phyloP scores from a whole-genome alignment of 805 yeast species.

The Zygoascus tannicola region DNA sequence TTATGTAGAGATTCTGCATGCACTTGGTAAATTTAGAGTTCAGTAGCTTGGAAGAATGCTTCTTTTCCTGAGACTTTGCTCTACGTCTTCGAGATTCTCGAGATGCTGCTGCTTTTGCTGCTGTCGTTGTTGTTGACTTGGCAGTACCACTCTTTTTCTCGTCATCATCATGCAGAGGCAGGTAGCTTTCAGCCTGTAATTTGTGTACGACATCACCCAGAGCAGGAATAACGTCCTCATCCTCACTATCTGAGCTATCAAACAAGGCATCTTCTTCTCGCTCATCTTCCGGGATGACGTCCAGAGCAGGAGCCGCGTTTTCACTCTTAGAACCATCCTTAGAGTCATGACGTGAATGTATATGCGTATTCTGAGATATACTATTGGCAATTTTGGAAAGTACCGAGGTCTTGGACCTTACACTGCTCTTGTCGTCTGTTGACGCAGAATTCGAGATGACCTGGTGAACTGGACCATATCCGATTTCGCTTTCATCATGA shows the following conservation, averaged over 20 bases:
- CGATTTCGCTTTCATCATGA: too few species aligned
- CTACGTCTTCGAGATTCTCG: conserved; percentile 9
- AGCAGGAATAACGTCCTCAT: conserved; percentile 14
- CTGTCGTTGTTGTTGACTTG: conserved; percentile 1
- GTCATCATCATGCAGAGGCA: neutral
- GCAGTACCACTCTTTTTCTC: conserved; percentile 4
- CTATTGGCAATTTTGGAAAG: neutral
- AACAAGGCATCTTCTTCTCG: conserved; percentile 5
- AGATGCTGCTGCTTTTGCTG: conserved; percentile 7
- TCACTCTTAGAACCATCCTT: neutral
- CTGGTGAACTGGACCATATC: too few species aligned
- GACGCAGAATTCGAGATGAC: too few species aligned
- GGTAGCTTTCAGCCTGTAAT: conserved; percentile 15
- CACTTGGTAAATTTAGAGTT: neutral
- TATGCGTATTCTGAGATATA: neutral
- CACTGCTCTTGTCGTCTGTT: neutral
- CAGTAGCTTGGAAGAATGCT: conserved; percentile 2
- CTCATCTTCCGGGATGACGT: conserved; percentile 5
- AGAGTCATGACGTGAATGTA: neutral
- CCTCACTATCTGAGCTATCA: conserved; percentile 5
- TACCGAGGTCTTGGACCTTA: neutral
- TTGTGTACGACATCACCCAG: conserved; percentile 9
- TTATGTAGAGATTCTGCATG: conserved; percentile 13
- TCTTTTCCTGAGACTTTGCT: conserved; percentile 1
- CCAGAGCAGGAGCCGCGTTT: neutral